Evolutionary conservation across 192 early-diverging fungal genomes (phyloP), one percentile per base, ranked within the genome.

Genomic region (Coemansia asiatica): DNA sequence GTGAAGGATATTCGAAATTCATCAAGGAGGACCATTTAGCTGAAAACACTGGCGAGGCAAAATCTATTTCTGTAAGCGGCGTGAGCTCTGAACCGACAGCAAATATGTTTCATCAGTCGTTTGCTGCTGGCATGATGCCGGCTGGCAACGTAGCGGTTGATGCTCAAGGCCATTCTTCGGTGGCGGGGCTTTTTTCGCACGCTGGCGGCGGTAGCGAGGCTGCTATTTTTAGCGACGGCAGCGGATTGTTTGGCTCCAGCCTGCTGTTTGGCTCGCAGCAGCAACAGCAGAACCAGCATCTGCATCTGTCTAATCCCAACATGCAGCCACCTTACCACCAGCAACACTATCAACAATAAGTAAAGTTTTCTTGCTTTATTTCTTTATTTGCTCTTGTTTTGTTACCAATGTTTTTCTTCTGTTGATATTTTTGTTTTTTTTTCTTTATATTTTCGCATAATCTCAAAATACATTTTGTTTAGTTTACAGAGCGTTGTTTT

Each of bases 1-100:
- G 74, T 21, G 77, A 71, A 6, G 73, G 67, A 1, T 83, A 80
- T 40, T 50, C 74, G 67, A 68, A 48, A 22, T 80, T 79, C 62
- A 75, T 83, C 44, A 61, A 63, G 54, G 79, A 82, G 38, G 79
- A 73, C 16, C 71, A 69, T 18, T 40, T 66, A 10, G 65, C 63
- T 16, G 68, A 75, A 23, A 53, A 31, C n/a, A 33, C 26, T 6
- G 60, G 21, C 50, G 33, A 44, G 49, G 25, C 40, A 1, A 28
- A 47, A 0, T 36, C 53, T 38, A 53, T 28, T 61, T 33, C 31
- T n/a, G n/a, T n/a, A n/a, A n/a, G n/a, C n/a, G n/a, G n/a, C n/a
- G n/a, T n/a, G n/a, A n/a, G n/a, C n/a, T 33, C 31, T 33, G 31
- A 8, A 8, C 31, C 35, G 35, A 12, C 29, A 4, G 26, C 27